These are phyloP conservation scores for Solanum pennellii DNA, from an alignment of 257 asterid species.

Conservation along the genomic window DNA sequence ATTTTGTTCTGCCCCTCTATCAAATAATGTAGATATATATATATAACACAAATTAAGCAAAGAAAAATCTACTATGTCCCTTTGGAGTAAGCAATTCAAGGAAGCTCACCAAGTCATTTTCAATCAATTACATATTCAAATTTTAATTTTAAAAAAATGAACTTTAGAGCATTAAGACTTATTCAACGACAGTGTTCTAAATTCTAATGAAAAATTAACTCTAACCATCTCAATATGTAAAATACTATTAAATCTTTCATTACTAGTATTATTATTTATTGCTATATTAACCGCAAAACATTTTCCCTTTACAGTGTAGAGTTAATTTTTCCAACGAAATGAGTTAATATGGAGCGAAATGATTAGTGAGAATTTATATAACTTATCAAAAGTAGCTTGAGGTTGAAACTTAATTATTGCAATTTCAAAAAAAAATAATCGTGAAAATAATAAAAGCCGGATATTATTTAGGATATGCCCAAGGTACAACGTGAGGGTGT, in stretches of 20 bases:
- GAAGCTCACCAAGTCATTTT: not conserved
- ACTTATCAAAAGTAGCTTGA: not conserved
- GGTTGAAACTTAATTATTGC: not conserved
- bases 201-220: not conserved
- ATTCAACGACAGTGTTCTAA: not conserved
- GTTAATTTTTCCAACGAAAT: not conserved
- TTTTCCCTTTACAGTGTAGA: not conserved
- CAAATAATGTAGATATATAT: not conserved
- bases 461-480: no score
- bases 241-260: not conserved
- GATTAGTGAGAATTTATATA: not conserved
- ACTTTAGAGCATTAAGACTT: not conserved
- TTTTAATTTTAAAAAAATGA: no score
- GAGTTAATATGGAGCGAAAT: not conserved
- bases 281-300: not conserved
- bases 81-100: not conserved
- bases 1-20: not conserved
- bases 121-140: not conserved
- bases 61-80: not conserved
- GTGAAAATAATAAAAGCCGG: not conserved
- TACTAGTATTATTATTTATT: no score
- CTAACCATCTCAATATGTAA: not conserved
- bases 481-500: no score
- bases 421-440: no score
- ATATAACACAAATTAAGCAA: no score